These are phyloP conservation scores for Lasiodiplodia theobromae DNA, from an alignment of 2,329 filamentous ascomycete genomes.

Conservation along the genomic window DNA sequence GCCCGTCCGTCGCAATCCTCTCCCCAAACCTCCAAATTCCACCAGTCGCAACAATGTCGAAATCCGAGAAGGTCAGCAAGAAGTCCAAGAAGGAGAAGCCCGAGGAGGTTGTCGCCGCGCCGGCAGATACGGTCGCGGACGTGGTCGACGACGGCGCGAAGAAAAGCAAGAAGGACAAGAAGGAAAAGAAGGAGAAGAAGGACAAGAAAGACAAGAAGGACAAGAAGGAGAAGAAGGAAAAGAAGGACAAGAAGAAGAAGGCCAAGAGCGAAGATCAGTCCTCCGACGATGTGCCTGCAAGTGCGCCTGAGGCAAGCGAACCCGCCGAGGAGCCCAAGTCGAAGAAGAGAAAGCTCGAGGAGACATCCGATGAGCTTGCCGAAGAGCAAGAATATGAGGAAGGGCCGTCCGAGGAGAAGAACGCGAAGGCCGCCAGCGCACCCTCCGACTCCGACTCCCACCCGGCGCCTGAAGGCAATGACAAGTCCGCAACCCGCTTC, in stretches of 20 bases:
- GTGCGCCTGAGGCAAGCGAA: not conserved
- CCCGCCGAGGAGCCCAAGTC: not conserved
- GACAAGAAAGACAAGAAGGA: conserved; percentile 45
- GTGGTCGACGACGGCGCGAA: not conserved
- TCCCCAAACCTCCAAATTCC: not conserved
- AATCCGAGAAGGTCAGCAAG: conserved; percentile 22
- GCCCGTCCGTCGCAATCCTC: not conserved
- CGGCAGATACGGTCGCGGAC: not conserved
- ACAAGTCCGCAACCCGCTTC: conserved; percentile 63
- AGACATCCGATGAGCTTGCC: conserved; percentile 26
- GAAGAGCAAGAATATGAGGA: conserved; percentile 29
- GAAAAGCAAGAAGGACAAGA: conserved; percentile 6
- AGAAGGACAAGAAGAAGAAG: conserved; percentile 8
- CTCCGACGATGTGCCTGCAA: not conserved
- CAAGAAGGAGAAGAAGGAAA: not conserved
- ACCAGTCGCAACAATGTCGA: conserved; percentile 24
- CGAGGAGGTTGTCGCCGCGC: not conserved
- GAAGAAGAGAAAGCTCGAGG: conserved; percentile 32
- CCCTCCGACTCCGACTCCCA: conserved; percentile 33
- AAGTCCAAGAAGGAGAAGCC: conserved; percentile 13
- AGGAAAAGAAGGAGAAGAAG: conserved; percentile 40
- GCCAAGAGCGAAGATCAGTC: not conserved
- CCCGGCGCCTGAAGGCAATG: conserved; percentile 35
- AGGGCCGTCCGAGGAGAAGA: conserved; percentile 34
- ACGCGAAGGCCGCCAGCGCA: conserved; percentile 32